A percentile compares a stretch with the other conserved stretches of the same genome.
Conservation (phyloP, 352 stramenopile species). For the Phytophthora cactorum region DNA sequence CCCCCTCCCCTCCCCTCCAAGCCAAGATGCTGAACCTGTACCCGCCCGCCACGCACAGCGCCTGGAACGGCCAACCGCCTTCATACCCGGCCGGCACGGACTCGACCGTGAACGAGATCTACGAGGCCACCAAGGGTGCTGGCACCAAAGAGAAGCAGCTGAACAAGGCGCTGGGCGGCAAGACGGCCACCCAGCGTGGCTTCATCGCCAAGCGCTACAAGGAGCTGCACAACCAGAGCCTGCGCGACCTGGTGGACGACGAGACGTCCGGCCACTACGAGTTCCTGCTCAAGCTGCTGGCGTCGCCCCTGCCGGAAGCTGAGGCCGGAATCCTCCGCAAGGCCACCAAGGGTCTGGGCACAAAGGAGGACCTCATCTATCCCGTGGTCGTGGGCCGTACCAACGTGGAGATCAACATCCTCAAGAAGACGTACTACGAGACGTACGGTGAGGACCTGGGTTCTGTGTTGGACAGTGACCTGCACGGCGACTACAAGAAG, state of each 20-base stretch:
- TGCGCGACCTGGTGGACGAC: slow-evolving; percentile 66
- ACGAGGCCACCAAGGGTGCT: slow-evolving; percentile 67
- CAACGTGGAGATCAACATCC: slow-evolving; percentile 77
- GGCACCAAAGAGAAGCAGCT: slow-evolving; percentile 72
- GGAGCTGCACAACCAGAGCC: slow-evolving; percentile 64
- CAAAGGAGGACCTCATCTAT: slow-evolving; percentile 73
- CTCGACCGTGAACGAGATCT: slow-evolving; percentile 63
- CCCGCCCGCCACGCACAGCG: slow-evolving; percentile 67
- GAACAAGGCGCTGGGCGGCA: slow-evolving; percentile 63
- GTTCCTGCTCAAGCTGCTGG: slow-evolving; percentile 68
- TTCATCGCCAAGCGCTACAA: slow-evolving; percentile 77
- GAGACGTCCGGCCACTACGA: slow-evolving; percentile 71
- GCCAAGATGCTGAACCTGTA: slow-evolving; percentile 81
- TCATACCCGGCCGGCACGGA: slow-evolving; percentile 61
- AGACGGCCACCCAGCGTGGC: slow-evolving; percentile 64
- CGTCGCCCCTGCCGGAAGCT: slow-evolving; percentile 62
- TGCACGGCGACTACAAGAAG: slow-evolving; percentile 80
- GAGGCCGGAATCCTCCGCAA: slow-evolving; percentile 68
- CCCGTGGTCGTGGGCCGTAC: slow-evolving; percentile 67
- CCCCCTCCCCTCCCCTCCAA: neutral
- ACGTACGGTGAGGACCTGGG: slow-evolving; percentile 67
- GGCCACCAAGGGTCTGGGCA: slow-evolving; percentile 72
- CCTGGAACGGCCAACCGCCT: slow-evolving; percentile 58
- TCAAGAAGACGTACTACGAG: slow-evolving; percentile 87
- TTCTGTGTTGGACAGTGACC: slow-evolving; percentile 62